Evolutionary conservation across 305 asterid species (phyloP).

Genomic region (Fraxinus angustifolia): DNA sequence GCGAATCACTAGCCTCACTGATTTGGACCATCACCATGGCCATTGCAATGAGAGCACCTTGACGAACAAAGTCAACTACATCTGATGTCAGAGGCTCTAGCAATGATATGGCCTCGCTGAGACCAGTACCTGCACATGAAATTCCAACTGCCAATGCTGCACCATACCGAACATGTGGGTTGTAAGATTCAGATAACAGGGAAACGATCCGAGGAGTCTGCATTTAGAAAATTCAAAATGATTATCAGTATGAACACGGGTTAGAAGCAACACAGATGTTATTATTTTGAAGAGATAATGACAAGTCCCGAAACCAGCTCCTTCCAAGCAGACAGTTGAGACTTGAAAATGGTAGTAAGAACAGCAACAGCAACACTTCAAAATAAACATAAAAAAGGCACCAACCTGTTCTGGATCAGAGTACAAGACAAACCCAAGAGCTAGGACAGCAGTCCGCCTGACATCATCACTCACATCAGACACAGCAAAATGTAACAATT

Average conservation of each 20-base stretch:
- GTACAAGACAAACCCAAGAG: conserved; percentile 85
- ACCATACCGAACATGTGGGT: conserved; percentile 95
- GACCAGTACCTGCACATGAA: conserved; percentile 98
- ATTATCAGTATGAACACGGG: background rate
- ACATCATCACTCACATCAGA: conserved; percentile 98
- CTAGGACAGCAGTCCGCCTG: conserved; percentile 93
- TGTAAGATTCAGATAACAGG: conserved; percentile 76
- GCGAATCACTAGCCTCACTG: conserved; percentile 89
- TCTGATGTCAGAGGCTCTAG: conserved; percentile 95
- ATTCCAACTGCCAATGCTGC: conserved; percentile 98
- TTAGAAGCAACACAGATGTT: background rate
- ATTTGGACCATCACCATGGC: conserved; percentile 98
- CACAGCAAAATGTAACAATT: conserved; percentile 91
- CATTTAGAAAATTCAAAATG: conserved; percentile 24
- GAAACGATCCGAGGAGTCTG: conserved; percentile 92
- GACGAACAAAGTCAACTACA: conserved; percentile 94
- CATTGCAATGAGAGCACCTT: conserved; percentile 99
- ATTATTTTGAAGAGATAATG: background rate
- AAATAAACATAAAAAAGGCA: conserved; percentile 2
- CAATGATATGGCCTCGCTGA: conserved; percentile 97
- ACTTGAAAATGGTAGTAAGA: background rate
- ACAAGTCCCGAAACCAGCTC: background rate
- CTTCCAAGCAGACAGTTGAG: background rate
- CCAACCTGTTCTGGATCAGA: conserved; percentile 95
- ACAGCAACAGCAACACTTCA: background rate